A percentile compares a stretch with the other conserved stretches of the same genome.
Evolutionary conservation across 2,329 filamentous ascomycete genomes (phyloP).

Genomic region (Hymenoscyphus fructigenus): DNA sequence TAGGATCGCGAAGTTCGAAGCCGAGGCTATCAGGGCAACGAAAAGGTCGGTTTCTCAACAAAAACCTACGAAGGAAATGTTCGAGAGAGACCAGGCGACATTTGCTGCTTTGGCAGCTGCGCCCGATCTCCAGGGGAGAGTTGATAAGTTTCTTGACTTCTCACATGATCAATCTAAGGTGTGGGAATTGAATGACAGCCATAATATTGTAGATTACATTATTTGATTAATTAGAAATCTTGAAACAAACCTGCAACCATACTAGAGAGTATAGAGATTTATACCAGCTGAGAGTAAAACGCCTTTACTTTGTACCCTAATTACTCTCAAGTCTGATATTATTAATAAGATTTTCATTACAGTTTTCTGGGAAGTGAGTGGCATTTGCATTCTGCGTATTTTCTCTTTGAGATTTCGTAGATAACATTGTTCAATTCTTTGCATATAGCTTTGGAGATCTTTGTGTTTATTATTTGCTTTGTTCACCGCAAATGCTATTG

Average conservation of each 20-base stretch:
- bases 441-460: too few species aligned
- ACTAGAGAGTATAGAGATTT: too few species aligned
- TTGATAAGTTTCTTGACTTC: background rate
- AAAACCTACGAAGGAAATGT: conserved; percentile 4
- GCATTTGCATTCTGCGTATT: too few species aligned
- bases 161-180: background rate
- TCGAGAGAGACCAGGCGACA: background rate
- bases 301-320: too few species aligned
- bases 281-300: too few species aligned
- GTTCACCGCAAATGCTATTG: too few species aligned
- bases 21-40: background rate
- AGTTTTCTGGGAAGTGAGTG: too few species aligned
- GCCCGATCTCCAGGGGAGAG: background rate
- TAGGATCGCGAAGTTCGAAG: conserved; percentile 7
- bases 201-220: conserved; percentile 6
- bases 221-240: background rate
- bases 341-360: too few species aligned
- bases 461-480: too few species aligned
- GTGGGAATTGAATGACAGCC: conserved; percentile 5
- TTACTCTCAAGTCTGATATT: too few species aligned
- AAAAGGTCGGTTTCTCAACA: background rate
- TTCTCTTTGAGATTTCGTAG: too few species aligned
- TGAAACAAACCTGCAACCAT: background rate
- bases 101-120: background rate
- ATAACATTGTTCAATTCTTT: too few species aligned